A percentile compares a stretch with the other conserved stretches of the same genome.
Conservation (phyloP, 345 rosid genomes). For the Hevea brasiliensis region DNA sequence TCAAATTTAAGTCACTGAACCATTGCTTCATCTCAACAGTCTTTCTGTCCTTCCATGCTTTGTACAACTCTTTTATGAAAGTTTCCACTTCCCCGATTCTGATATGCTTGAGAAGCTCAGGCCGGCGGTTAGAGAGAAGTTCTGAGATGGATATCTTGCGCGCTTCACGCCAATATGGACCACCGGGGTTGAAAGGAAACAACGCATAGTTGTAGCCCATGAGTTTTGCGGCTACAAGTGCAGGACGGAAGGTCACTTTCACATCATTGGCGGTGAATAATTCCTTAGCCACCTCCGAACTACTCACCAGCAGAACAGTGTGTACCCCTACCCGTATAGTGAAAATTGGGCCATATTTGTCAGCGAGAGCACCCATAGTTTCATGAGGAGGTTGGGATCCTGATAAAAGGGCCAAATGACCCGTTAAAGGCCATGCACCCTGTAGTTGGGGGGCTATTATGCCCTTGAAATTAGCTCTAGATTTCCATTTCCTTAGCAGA, state of each 20-base stretch:
- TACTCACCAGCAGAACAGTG: conserved; percentile 35
- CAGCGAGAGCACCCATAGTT: conserved; percentile 34
- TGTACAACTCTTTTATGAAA: conserved; percentile 20
- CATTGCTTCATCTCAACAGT: conserved; percentile 38
- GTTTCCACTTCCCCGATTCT: conserved; percentile 28
- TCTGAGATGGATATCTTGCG: conserved; percentile 33
- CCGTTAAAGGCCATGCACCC: conserved; percentile 41
- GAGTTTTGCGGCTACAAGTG: conserved; percentile 10
- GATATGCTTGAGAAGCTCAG: conserved; percentile 28
- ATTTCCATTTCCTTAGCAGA: not conserved
- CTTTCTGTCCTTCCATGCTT: not conserved
- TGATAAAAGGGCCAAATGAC: conserved; percentile 30
- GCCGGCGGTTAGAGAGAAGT: conserved; percentile 32
- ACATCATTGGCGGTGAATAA: conserved; percentile 35
- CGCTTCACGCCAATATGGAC: conserved; percentile 50
- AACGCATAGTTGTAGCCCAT: conserved; percentile 36
- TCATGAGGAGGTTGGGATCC: conserved; percentile 29
- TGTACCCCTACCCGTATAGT: conserved; percentile 28
- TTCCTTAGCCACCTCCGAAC: too few relatives aligned
- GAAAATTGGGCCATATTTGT: conserved; percentile 43
- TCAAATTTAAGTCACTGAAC: conserved; percentile 29
- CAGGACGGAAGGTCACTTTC: conserved; percentile 28
- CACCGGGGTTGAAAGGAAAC: conserved; percentile 29
- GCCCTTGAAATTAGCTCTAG: not conserved
- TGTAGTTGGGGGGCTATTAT: not conserved